phyloP scores from a whole-genome alignment of 768 basidiomycete species.

The Macrocybe gigantea region DNA sequence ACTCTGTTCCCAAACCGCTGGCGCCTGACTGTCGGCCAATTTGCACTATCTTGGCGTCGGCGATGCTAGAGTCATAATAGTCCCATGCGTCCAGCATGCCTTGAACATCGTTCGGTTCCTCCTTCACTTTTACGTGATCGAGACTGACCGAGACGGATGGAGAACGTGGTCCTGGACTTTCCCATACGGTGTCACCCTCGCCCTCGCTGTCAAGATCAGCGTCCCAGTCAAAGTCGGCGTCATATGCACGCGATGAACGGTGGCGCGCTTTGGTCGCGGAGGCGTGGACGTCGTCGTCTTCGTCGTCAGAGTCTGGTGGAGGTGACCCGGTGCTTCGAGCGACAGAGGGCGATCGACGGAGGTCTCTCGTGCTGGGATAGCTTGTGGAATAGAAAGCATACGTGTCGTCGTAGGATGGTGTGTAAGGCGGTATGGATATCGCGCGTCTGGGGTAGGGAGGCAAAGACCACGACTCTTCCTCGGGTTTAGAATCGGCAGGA shows the following conservation, averaged over 20 bases:
- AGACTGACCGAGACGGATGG: constrained; percentile 46
- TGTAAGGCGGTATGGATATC: constrained; percentile 51
- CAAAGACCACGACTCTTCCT: constrained; percentile 42
- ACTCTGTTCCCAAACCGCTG: constrained; percentile 19
- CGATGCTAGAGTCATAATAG: constrained; percentile 42
- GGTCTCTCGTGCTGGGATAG: constrained; percentile 18
- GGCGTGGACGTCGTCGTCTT: constrained; percentile 43
- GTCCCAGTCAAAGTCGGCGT: constrained; percentile 36
- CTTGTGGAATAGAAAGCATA: constrained; percentile 23
- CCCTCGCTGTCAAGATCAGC: constrained; percentile 48
- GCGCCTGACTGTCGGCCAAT: constrained; percentile 33
- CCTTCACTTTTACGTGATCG: constrained; percentile 42
- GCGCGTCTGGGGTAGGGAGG: constrained; percentile 54
- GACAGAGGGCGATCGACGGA: constrained; percentile 55
- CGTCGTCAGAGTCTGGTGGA: constrained; percentile 69
- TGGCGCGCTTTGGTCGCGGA: constrained; percentile 35
- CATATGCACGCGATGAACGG: constrained; percentile 13
- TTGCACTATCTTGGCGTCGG: constrained; percentile 38
- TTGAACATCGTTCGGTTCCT: constrained; percentile 57
- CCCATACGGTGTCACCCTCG: constrained; percentile 57
- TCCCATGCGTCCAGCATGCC: constrained; percentile 71
- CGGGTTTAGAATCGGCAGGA: constrained; percentile 14
- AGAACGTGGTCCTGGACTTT: constrained; percentile 59
- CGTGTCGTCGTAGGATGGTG: constrained; percentile 35
- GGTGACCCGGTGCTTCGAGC: constrained; percentile 55